Base-by-base conservation (phyloP, 179 eudicot species). In the Actinidia arguta region DNA sequence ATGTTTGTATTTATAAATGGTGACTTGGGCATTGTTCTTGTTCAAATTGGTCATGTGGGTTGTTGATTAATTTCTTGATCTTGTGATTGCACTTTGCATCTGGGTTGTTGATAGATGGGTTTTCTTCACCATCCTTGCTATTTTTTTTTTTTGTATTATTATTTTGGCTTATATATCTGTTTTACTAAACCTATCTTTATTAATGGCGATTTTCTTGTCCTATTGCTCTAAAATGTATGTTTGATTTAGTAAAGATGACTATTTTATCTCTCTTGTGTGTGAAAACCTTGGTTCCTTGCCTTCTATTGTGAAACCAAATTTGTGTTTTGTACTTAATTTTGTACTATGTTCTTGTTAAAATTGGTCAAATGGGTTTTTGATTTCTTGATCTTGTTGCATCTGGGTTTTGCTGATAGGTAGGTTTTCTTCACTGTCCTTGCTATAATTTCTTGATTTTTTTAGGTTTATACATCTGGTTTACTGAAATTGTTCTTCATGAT, bases 141-240 rank as follows among this genome's bases (percentile, higher is more conserved):
- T 20, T n/a, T 20, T 14, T 31, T 31, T 31, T 31, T 1, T 31
- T 31, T 31, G 36, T 31, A 31, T 31, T 31, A 31, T 31, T 31
- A 2, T 71, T 58, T 63, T 83, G 81, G 72, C 81, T 71, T 72
- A 83, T 78, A 31, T 31, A 31, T 74, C 52, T 36, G 63, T 48
- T 54, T 31, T 36, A 31, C 64, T 68, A 22, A 39, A 22, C 39
- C 62, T 17, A 24, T 31, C 36, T 31, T 31, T 2, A 72, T 78
- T 78, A 42, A 82, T 86, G 82, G 70, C 78, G 83, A 31, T 8
- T 20, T 16, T 31, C 61, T 76, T 76, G 16, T 44, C 81, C 42
- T 61, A 54, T 31, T 31, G 36, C 36, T 31, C 36, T 58, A 75
- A 22, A 42, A 24, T 64, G 24, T 69, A 51, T 44, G 61, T 39